Base-by-base conservation (phyloP, 495 filamentous ascomycete genomes). In the Neurospora sp. region DNA sequence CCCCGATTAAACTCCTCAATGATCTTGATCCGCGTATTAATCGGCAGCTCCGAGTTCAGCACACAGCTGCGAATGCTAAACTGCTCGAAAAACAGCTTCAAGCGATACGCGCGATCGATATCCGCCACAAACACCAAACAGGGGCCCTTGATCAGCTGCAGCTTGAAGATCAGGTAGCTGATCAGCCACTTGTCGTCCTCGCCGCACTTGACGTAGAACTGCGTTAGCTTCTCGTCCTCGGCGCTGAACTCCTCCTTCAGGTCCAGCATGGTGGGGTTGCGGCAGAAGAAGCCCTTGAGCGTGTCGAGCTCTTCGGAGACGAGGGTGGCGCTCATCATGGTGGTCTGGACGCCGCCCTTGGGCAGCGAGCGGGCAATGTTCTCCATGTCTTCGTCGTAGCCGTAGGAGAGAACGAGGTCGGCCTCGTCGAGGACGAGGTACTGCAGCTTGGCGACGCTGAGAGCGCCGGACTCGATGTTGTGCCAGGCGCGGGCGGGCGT, bases 111-210 rank as follows among this genome's bases (percentile, higher is more conserved):
- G 72, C 96, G 88, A 80, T 98, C 96, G 71, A 97, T 90, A 75
- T 98, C 95, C 37, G 88, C 91, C 3, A 98, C 96, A 77, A 98
- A 99, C 71, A 98, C 90, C 74, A 99, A 92, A 71, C 90, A 91
- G 80, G 98, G 97, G 54, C 96, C 96, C 81, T 97, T 97, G 80
- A 99, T 90, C 20, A 98, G 84, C 82, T 96, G 92, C 10, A 98
- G 86, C 81, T 96, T 97, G 85, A 98, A 95, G 77, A 98, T 94
- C 71, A 97, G 91, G 78, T 97, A 98, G 27, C 90, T 88, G 31
- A 99, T 85, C 39, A 99, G 85, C 82, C 98, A 99, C 77, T 99
- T 99, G 77, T 98, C 96, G 72, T 98, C 96, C 83, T 98, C 96
- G 37, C 89, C 92, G 77, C 94, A 97, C 86, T 87, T 92, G 70